phyloP scores from a whole-genome alignment of 768 basidiomycete species.

The Lactarius tabidus region DNA sequence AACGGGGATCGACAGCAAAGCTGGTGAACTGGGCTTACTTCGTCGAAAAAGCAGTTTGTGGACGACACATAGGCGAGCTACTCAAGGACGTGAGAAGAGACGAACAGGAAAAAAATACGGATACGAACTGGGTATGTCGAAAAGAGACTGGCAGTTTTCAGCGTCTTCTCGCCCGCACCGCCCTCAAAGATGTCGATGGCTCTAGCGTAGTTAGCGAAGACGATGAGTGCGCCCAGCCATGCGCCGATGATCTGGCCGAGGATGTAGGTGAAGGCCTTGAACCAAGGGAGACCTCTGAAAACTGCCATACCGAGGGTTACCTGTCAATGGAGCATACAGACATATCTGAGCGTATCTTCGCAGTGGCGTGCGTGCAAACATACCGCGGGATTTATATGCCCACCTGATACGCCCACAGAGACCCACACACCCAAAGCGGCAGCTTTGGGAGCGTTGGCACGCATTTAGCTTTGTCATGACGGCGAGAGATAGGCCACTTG shows the following conservation, averaged over 20 bases:
- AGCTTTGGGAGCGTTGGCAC: slow-evolving; percentile 32
- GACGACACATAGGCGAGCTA: slow-evolving; percentile 41
- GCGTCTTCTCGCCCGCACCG: slow-evolving; percentile 48
- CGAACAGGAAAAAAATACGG: neutral
- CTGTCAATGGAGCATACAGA: slow-evolving; percentile 31
- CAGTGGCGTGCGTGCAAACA: neutral
- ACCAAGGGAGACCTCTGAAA: slow-evolving; percentile 73
- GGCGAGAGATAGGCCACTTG: neutral
- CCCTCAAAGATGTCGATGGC: slow-evolving; percentile 65
- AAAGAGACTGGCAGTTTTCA: slow-evolving; percentile 55
- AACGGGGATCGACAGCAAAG: neutral
- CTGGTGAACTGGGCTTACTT: slow-evolving; percentile 31
- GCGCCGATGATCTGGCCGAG: slow-evolving; percentile 60
- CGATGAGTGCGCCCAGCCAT: slow-evolving; percentile 51
- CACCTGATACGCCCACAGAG: slow-evolving; percentile 62
- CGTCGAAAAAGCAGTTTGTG: slow-evolving; percentile 44
- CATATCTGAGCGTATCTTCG: neutral
- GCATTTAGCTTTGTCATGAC: neutral
- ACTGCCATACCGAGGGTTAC: slow-evolving; percentile 67
- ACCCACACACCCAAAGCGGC: slow-evolving; percentile 68
- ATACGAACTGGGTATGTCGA: slow-evolving; percentile 55
- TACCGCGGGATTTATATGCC: slow-evolving; percentile 46
- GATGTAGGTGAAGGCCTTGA: slow-evolving; percentile 69
- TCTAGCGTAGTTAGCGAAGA: slow-evolving; percentile 62
- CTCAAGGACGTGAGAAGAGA: neutral